Conservation (phyloP, 352 stramenopile genomes). For the Phytophthora hybrid region DNA sequence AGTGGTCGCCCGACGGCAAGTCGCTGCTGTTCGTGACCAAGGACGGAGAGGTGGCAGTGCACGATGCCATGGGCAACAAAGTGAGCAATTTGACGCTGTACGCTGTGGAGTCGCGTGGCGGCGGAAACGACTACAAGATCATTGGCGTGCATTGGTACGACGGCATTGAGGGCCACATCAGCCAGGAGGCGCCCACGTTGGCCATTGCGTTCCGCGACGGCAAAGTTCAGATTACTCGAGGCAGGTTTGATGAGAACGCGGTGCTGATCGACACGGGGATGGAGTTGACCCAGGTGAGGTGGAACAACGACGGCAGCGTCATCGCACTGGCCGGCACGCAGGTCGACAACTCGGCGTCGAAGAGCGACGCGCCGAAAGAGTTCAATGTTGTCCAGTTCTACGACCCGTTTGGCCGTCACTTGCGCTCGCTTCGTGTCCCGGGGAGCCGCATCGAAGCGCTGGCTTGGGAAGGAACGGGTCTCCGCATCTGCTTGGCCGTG, state of each 20-base stretch:
- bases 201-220: slow-evolving; percentile 93
- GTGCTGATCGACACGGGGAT: slow-evolving; percentile 94
- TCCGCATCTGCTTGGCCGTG: slow-evolving; percentile 93
- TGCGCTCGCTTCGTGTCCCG: slow-evolving; percentile 91
- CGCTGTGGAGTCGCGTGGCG: slow-evolving; percentile 59
- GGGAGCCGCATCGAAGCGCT: slow-evolving; percentile 88
- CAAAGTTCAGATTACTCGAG: slow-evolving; percentile 92
- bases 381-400: slow-evolving; percentile 94
- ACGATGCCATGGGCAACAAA: slow-evolving; percentile 90
- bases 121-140: slow-evolving; percentile 73
- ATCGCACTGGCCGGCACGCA: slow-evolving; percentile 87
- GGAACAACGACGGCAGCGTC: slow-evolving; percentile 94
- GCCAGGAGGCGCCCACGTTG: slow-evolving; percentile 89
- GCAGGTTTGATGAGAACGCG: slow-evolving; percentile 84
- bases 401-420: slow-evolving; percentile 83
- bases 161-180: slow-evolving; percentile 89
- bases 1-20: slow-evolving; percentile 94
- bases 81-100: slow-evolving; percentile 84
- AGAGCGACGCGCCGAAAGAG: slow-evolving; percentile 57
- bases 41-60: slow-evolving; percentile 85
- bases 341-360: slow-evolving; percentile 39
- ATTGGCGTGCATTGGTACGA: slow-evolving; percentile 89
- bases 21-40: slow-evolving; percentile 91
- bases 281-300: slow-evolving; percentile 81
- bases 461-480: slow-evolving; percentile 91